Conservation (phyloP, 169 alveolate species). For the Perkinsus olseni region DNA sequence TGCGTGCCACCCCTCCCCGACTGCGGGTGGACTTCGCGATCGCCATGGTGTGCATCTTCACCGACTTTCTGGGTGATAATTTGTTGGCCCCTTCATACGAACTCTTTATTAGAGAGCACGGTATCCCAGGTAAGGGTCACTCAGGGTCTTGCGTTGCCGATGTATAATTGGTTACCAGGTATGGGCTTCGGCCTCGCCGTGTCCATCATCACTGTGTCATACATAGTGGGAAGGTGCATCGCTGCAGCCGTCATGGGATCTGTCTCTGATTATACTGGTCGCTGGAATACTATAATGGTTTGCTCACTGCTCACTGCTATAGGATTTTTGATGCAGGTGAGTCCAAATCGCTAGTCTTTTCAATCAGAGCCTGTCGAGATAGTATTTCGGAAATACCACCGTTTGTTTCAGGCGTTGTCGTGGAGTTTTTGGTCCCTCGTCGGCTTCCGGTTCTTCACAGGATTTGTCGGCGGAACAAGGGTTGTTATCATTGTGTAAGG, state of each 20-base stretch:
- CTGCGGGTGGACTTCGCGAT: not conserved
- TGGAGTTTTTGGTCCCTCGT: not conserved
- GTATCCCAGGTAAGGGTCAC: not conserved
- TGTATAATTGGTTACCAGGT: not conserved
- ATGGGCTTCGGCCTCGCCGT: not conserved
- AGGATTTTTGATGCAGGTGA: not conserved
- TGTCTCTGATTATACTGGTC: not conserved
- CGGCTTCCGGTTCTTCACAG: not conserved
- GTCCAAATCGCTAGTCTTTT: too few relatives aligned
- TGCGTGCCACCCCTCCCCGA: not conserved
- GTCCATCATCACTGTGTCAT: not conserved
- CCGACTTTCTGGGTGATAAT: not conserved
- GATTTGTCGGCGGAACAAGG: not conserved
- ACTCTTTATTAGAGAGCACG: not conserved
- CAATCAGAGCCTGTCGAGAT: too few relatives aligned
- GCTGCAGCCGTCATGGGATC: not conserved
- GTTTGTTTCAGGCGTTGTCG: too few relatives aligned
- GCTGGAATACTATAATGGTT: not conserved
- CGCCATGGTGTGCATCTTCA: not conserved
- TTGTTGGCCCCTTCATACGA: not conserved
- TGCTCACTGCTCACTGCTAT: not conserved
- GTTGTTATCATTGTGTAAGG: not conserved
- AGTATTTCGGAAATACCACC: not conserved
- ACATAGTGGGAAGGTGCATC: not conserved
- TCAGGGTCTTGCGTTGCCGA: not conserved